Base-by-base conservation (phyloP, 371 early-diverging fungal genomes). In the Mortierella sp. region DNA sequence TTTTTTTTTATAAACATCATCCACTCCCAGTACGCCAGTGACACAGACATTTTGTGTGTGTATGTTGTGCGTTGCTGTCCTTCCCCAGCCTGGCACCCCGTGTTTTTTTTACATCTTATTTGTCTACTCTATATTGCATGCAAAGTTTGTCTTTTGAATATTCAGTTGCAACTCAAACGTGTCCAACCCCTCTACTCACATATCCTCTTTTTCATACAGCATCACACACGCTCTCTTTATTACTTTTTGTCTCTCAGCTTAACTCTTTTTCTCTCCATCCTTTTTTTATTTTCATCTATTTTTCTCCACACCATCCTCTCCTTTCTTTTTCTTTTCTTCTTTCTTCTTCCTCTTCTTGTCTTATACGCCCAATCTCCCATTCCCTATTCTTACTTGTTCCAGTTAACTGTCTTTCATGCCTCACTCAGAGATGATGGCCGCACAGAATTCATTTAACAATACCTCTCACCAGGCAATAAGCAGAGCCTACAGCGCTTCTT, bases 381-480 rank as follows among this genome's bases (percentile, higher is more conserved):
- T 5, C 35, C 39, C 54, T 58, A 63, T 18, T 68, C 49, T 20
- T 28, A 22, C 43, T 66, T 65, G n/a, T 58, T 59, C 18, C n/a
- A 58, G 2, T 11, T 39, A 11, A 9, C n/a, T 26, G 37, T 30
- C 26, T 62, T 20, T 47, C 22, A 28, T 51, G 12, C n/a, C 16
- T 47, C 59, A 54, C 55, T 24, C 37, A 43, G 64, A 35, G 61
- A 75, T 80, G 81, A 80, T 72, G 76, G 70, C 75, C 51, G 70
- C 66, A 0, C 69, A 68, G 45, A 62, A 66, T 59, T 40, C 75
- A 6, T 64, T 68, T 51, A 39, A 59, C 35, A 26, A 55, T 40
- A 60, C 43, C 51, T 47, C 67, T 11, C 64, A 68, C 47, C 59
- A 57, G 20, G 20, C 64, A 62, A 64, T 78, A 24, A 66, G n/a